phyloP scores from a whole-genome alignment of 495 filamentous ascomycete genomes.

The Viridothelium virens region DNA sequence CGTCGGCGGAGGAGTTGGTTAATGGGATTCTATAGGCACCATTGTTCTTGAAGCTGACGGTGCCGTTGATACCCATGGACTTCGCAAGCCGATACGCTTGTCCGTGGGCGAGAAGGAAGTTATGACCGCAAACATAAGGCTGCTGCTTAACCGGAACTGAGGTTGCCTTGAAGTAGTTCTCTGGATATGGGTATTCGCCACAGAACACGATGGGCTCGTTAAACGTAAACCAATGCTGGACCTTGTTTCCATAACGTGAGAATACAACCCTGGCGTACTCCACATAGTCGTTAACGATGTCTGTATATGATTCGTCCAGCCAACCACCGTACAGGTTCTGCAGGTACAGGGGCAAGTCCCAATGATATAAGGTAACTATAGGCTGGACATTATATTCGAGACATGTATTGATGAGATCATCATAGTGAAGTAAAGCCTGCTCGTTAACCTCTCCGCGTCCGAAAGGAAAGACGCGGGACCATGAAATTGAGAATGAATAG shows the following conservation, averaged over 20 bases:
- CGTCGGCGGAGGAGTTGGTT: conserved; percentile 25
- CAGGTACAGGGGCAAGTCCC: conserved; percentile 28
- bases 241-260: conserved; percentile 22
- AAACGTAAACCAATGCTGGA: conserved; percentile 34
- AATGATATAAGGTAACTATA: conserved; percentile 28
- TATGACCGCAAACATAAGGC: conserved; percentile 34
- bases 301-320: conserved; percentile 16
- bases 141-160: conserved; percentile 31
- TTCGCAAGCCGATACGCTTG: conserved; percentile 36
- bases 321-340: conserved; percentile 33
- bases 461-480: conserved; percentile 34
- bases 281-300: conserved; percentile 27
- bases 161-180: conserved; percentile 33
- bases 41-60: conserved; percentile 36
- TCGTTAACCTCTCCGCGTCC: conserved; percentile 26
- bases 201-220: conserved; percentile 38
- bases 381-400: conserved; percentile 27
- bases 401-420: conserved; percentile 28
- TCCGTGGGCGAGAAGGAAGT: conserved; percentile 34
- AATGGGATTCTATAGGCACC: conserved; percentile 35
- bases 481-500: conserved; percentile 30
- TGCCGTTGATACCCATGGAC: conserved; percentile 30
- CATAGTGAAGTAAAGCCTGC: conserved; percentile 28
- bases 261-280: conserved; percentile 26
- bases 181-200: conserved; percentile 33